Evolutionary conservation across 2,329 filamentous ascomycete genomes (phyloP), one percentile per base, ranked within the genome.

Genomic region (Arachnomyces sp.): DNA sequence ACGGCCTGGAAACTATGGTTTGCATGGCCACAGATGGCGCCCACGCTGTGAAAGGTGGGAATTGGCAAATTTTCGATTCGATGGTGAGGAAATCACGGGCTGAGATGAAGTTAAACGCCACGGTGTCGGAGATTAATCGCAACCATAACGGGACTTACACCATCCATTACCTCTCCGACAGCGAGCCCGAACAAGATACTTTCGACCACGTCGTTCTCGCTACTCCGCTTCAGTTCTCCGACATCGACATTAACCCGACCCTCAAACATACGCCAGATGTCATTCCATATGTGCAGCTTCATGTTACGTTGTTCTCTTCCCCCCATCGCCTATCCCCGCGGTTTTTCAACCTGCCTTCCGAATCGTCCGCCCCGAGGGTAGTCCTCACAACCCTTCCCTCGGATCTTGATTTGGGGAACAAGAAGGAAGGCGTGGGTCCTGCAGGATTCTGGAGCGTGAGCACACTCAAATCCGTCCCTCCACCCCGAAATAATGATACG

Each of bases 1-100:
- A 96, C 54, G 92, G 87, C 0, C 65, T 98, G 1, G 87, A 93
- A 54, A 79, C 89, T 1, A 87, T 95, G 82, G 83, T 93, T 2
- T 90, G 88, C 32, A 86, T 96, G 79, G 84, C 89, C 2, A 84
- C 88, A 0, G 82, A 90, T 38, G 88, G 87, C 5, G 86, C 89
- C 0, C 77, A 88, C 58, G 71, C 82, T 13, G 75, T 96, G 1
- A 63, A 76, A 11, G 88, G 88, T 5, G 92, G 92, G 2, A 98
- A 96, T 60, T 96, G 89, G 88, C 80, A 78, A 52, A 94, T 98
- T 40, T 98, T 98, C 56, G 74, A 81, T n/a, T 67, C 72, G 33
- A 93, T 95, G 83, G 67, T 90, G 1, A 70, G 75, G 29, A 65
- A 69, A 1, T 82, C 85, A 1, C 65, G 72, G 2, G 79, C 84